phyloP scores from a whole-genome alignment of 345 rosid species.

The Litchi chinensis region DNA sequence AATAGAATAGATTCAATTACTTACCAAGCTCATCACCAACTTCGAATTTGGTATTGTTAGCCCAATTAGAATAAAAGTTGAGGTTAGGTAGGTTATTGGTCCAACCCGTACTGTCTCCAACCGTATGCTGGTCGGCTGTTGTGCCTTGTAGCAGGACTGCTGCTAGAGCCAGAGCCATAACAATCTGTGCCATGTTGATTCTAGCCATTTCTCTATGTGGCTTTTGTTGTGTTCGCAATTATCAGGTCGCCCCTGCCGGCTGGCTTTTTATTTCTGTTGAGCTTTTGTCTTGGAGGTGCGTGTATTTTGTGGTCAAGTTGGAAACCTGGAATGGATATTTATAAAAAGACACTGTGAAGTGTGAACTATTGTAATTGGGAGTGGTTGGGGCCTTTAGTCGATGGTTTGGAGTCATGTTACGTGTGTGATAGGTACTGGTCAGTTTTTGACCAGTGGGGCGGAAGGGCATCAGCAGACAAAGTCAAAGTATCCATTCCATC shows the following conservation, averaged over 20 bases:
- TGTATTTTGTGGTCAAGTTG: background rate
- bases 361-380: background rate
- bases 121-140: slow-evolving; percentile 25
- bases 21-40: too few species aligned
- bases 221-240: slow-evolving; percentile 29
- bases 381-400: background rate
- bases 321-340: background rate
- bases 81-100: background rate
- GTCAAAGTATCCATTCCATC: background rate
- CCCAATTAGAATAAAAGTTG: background rate
- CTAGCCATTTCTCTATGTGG: slow-evolving; percentile 16
- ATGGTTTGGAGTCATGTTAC: too few species aligned
- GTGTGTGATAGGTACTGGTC: too few species aligned
- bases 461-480: background rate
- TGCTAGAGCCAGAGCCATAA: slow-evolving; percentile 20
- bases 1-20: too few species aligned
- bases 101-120: slow-evolving; percentile 48
- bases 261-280: too few species aligned
- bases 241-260: slow-evolving; percentile 27
- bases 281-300: background rate
- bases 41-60: too few species aligned
- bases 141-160: slow-evolving; percentile 14
- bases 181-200: slow-evolving; percentile 8
- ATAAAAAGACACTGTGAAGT: background rate
- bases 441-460: too few species aligned